Percentiles rank a stretch among this genome's conserved stretches.
Conservation (phyloP, 2,329 filamentous ascomycete species). For the Podosphaera leucotricha region DNA sequence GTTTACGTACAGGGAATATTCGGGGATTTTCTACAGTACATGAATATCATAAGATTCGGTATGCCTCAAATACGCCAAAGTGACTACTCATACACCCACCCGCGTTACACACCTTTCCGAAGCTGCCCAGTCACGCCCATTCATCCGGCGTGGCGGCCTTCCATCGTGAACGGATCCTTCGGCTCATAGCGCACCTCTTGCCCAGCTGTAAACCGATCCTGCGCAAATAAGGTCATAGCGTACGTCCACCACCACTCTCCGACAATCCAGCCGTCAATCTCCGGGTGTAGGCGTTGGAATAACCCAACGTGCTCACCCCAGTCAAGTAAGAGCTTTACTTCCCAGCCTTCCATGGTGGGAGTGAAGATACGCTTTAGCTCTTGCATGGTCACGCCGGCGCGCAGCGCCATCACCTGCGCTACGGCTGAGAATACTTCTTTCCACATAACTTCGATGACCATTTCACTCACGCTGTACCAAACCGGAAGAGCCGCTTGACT, state of each 20-base stretch:
- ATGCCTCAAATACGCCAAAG: too few species aligned
- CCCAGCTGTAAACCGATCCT: not conserved
- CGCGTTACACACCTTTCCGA: too few species aligned
- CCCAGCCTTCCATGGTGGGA: constrained; percentile 36
- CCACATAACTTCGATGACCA: constrained; percentile 36
- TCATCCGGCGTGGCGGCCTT: not conserved
- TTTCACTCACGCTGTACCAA: constrained; percentile 48
- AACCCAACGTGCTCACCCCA: constrained; percentile 30
- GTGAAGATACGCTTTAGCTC: constrained; percentile 31
- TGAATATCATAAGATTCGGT: too few species aligned
- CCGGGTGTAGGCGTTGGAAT: constrained; percentile 18
- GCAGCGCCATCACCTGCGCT: constrained; percentile 35
- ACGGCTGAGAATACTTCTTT: constrained; percentile 37
- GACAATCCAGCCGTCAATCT: constrained; percentile 22
- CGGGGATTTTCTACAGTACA: too few species aligned
- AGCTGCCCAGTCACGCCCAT: too few species aligned
- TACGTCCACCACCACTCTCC: constrained; percentile 45
- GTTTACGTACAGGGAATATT: too few species aligned
- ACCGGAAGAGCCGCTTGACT: constrained; percentile 32
- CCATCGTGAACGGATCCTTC: constrained; percentile 1
- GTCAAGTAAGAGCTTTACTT: constrained; percentile 30
- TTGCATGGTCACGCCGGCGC: constrained; percentile 30
- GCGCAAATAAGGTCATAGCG: not conserved
- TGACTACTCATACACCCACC: too few species aligned
- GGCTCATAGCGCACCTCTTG: constrained; percentile 1